phyloP scores from a whole-genome alignment of 1,284 basidiomycete genomes.

The Puccinia hordei region DNA sequence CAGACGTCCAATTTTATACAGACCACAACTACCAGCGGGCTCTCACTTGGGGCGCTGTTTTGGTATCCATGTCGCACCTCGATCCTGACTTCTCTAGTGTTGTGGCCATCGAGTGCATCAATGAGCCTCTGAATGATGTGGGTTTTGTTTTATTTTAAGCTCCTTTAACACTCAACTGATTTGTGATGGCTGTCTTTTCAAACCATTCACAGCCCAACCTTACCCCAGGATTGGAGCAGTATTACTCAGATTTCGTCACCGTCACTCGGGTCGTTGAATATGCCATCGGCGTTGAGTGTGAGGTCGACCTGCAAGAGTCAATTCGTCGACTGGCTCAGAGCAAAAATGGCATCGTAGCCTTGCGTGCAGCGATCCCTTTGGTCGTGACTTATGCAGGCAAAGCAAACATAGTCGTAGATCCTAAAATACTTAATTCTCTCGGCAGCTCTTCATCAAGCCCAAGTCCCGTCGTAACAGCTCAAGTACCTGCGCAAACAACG shows the following conservation, averaged over 20 bases:
- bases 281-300: conserved; percentile 64
- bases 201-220: conserved; percentile 21
- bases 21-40: conserved; percentile 72
- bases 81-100: conserved; percentile 69
- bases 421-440: not conserved
- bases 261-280: conserved; percentile 69
- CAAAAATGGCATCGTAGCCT: conserved; percentile 23
- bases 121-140: conserved; percentile 64
- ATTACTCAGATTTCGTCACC: conserved; percentile 71
- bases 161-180: not conserved
- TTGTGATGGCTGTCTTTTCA: not conserved
- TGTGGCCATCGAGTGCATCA: conserved; percentile 73
- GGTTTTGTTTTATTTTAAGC: not conserved
- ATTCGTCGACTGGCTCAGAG: conserved; percentile 3
- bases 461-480: not conserved
- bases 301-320: conserved; percentile 27
- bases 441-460: not conserved
- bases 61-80: conserved; percentile 71
- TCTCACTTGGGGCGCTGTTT: conserved; percentile 73
- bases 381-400: conserved; percentile 38
- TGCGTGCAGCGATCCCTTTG: conserved; percentile 37
- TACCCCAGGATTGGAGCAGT: conserved; percentile 59
- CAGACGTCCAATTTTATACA: conserved; percentile 73
- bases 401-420: conserved; percentile 31
- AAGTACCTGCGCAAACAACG: not conserved